A percentile compares a stretch with the other conserved stretches of the same genome.
These are phyloP conservation scores for Saturnispora bothae DNA, from an alignment of 805 yeast genomes.

Conservation along the genomic window DNA sequence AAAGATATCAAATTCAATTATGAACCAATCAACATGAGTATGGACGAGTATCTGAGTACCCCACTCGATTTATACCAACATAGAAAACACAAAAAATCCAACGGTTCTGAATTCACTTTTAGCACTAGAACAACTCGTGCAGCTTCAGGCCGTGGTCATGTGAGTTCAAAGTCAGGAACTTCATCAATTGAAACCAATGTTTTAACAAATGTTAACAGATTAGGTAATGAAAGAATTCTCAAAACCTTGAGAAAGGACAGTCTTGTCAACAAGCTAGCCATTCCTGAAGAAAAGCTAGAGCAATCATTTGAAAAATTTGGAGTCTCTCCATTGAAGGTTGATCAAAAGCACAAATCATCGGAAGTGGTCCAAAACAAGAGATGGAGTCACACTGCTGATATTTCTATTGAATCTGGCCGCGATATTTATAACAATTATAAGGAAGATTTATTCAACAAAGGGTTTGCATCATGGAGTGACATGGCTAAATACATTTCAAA, in stretches of 20 bases:
- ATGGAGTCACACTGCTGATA: constrained; percentile 18
- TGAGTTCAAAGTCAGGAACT: constrained; percentile 3
- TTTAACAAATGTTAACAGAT: constrained; percentile 1
- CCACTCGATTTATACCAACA: constrained; percentile 12
- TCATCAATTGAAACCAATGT: constrained; percentile 9
- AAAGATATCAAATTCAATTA: constrained; percentile 7
- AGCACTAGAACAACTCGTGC: constrained; percentile 2
- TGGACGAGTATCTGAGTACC: constrained; percentile 11
- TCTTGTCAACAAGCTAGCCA: constrained; percentile 1
- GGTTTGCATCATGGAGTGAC: constrained; percentile 13
- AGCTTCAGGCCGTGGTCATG: not conserved
- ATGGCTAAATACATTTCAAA: constrained; percentile 11
- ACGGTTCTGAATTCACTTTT: constrained; percentile 1
- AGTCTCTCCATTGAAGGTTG: not conserved
- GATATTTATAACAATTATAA: constrained; percentile 18
- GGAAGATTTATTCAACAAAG: constrained; percentile 12
- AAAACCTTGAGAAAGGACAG: constrained; percentile 8
- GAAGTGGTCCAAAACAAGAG: constrained; percentile 9
- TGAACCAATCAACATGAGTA: constrained; percentile 10
- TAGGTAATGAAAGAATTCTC: constrained; percentile 2
- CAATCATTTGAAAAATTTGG: constrained; percentile 7
- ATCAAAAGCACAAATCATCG: not conserved
- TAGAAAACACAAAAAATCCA: constrained; percentile 6
- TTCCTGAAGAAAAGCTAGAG: constrained; percentile 4
- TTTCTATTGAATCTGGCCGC: constrained; percentile 21